Percentiles rank a stretch among this genome's conserved stretches.
These are phyloP conservation scores for Astrephomene gubernaculifera DNA, from an alignment of 139 green algal species.

Conservation along the genomic window DNA sequence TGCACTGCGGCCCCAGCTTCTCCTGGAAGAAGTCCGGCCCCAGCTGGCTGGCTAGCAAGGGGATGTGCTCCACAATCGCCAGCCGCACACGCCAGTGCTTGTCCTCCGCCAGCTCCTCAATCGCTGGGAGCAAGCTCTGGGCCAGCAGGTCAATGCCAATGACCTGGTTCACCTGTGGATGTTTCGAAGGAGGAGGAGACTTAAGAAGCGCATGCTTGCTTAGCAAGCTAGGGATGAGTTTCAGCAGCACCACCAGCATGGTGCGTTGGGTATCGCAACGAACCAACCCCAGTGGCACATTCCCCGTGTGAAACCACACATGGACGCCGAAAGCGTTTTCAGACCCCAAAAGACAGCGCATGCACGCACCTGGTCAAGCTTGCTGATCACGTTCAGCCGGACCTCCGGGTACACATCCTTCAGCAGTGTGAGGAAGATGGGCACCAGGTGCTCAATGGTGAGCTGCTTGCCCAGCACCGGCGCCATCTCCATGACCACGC, in stretches of 20 bases:
- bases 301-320: too few species aligned
- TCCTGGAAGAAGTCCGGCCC: slow-evolving; percentile 86
- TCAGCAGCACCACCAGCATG: too few species aligned
- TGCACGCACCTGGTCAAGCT: slow-evolving; percentile 95
- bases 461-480: slow-evolving; percentile 83
- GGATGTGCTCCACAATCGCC: slow-evolving; percentile 99
- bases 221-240: too few species aligned
- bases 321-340: too few species aligned
- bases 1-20: slow-evolving; percentile 95
- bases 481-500: slow-evolving; percentile 96
- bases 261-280: too few species aligned
- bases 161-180: slow-evolving; percentile 85
- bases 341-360: too few species aligned
- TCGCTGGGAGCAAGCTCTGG: slow-evolving; percentile 95
- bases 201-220: too few species aligned
- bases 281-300: too few species aligned
- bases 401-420: slow-evolving; percentile 97
- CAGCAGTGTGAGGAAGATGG: slow-evolving; percentile 94
- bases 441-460: slow-evolving; percentile 95
- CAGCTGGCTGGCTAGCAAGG: slow-evolving; percentile 94
- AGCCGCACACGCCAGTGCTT: slow-evolving; percentile 98
- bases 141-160: slow-evolving; percentile 96
- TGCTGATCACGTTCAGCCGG: slow-evolving; percentile 98
- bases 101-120: slow-evolving; percentile 98
- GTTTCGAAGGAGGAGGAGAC: too few species aligned